phyloP scores from a whole-genome alignment of 1,139 yeast species.

The Keqinozyma sinolaborantium region DNA sequence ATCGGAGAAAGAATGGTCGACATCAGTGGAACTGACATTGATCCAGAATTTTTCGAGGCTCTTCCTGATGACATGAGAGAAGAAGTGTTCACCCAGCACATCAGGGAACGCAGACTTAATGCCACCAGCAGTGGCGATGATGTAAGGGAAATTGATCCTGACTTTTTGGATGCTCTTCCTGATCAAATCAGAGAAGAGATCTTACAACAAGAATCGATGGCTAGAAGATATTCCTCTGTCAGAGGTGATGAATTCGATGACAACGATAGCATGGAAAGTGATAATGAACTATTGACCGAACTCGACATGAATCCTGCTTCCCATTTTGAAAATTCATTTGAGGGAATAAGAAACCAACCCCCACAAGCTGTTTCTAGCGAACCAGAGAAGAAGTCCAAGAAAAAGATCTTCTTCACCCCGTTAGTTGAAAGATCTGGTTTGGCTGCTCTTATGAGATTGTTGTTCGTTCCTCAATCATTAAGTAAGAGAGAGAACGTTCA shows the following conservation, averaged over 20 bases:
- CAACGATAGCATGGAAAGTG: constrained; percentile 24
- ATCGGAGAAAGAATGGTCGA: constrained; percentile 83
- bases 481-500: constrained; percentile 64
- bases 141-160: constrained; percentile 72
- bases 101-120: constrained; percentile 63
- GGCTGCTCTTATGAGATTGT: constrained; percentile 64
- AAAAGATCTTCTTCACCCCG: constrained; percentile 55
- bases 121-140: constrained; percentile 41
- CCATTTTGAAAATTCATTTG: constrained; percentile 6
- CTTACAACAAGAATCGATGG: constrained; percentile 61
- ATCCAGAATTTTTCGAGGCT: constrained; percentile 87
- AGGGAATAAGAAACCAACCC: constrained; percentile 7
- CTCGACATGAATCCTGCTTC: constrained; percentile 6
- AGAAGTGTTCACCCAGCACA: constrained; percentile 85
- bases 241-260: constrained; percentile 24
- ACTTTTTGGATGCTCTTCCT: constrained; percentile 79
- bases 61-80: constrained; percentile 92
- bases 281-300: constrained; percentile 12
- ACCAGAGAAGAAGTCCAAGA: constrained; percentile 22
- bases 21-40: constrained; percentile 86
- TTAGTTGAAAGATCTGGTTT: constrained; percentile 75
- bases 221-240: constrained; percentile 33
- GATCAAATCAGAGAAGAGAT: constrained; percentile 71
- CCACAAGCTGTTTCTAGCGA: constrained; percentile 2
- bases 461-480: constrained; percentile 72